Evolutionary conservation across 805 yeast species (phyloP).

Genomic region (Ogataea siamensis): DNA sequence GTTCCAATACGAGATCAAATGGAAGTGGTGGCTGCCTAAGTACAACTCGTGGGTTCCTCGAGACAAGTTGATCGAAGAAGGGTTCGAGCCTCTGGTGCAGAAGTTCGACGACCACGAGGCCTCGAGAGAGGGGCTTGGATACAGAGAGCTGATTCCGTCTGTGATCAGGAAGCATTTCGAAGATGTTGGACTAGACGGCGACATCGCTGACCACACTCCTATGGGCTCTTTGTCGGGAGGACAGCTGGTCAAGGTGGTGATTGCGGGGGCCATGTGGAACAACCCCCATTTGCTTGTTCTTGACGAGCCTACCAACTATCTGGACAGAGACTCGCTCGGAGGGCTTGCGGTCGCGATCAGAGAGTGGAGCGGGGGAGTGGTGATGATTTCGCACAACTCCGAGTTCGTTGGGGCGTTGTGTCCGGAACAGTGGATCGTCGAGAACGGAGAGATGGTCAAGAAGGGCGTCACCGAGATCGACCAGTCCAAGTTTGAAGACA

Average conservation of each 20-base stretch:
- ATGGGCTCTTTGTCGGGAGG: slow-evolving; percentile 97
- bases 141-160: slow-evolving; percentile 88
- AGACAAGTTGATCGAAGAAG: slow-evolving; percentile 75
- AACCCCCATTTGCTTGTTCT: slow-evolving; percentile 94
- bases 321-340: slow-evolving; percentile 97
- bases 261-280: slow-evolving; percentile 99
- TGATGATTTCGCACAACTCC: slow-evolving; percentile 95
- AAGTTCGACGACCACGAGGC: slow-evolving; percentile 99
- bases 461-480: slow-evolving; percentile 79
- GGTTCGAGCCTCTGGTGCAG: slow-evolving; percentile 84
- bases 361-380: slow-evolving; percentile 98
- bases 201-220: slow-evolving; percentile 97
- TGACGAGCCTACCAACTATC: slow-evolving; percentile 97
- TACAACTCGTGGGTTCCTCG: slow-evolving; percentile 92
- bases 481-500: slow-evolving; percentile 77
- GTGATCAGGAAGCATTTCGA: slow-evolving; percentile 96
- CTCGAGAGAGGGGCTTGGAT: slow-evolving; percentile 97
- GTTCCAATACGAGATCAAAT: slow-evolving; percentile 94
- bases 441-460: slow-evolving; percentile 83
- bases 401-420: slow-evolving; percentile 97
- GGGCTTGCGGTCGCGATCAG: slow-evolving; percentile 97
- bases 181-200: slow-evolving; percentile 96
- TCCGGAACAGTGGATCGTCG: slow-evolving; percentile 98
- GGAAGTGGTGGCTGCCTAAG: slow-evolving; percentile 90
- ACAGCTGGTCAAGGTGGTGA: slow-evolving; percentile 95